phyloP scores from a whole-genome alignment of 768 basidiomycete genomes.

The Chalciporus piperatus region DNA sequence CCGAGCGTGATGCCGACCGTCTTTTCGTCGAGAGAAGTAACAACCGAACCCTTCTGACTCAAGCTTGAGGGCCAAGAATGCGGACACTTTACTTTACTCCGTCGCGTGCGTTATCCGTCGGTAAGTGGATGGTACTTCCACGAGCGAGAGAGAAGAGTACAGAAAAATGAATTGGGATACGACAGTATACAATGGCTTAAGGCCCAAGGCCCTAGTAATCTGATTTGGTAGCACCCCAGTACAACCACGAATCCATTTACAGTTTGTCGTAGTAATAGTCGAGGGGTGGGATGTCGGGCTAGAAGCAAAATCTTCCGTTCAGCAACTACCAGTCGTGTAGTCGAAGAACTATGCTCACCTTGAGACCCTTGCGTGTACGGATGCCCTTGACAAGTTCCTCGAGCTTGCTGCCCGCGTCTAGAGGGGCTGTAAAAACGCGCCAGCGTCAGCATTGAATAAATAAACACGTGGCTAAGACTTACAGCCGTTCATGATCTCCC shows the following conservation, averaged over 20 bases:
- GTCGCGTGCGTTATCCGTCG: too few species aligned
- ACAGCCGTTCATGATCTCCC: constrained; percentile 84
- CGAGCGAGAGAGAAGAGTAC: constrained; percentile 5
- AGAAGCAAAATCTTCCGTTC: constrained; percentile 9
- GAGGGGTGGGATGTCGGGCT: constrained; percentile 86
- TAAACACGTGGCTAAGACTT: constrained; percentile 30
- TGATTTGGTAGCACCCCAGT: constrained; percentile 5
- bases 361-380: constrained; percentile 93
- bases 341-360: constrained; percentile 43
- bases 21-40: too few species aligned
- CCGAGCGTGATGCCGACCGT: too few species aligned
- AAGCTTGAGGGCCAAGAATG: too few species aligned
- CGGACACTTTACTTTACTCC: too few species aligned
- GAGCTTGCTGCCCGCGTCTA: constrained; percentile 90
- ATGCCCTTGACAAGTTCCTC: constrained; percentile 81
- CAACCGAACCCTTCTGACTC: too few species aligned
- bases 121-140: neutral
- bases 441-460: neutral
- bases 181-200: constrained; percentile 16
- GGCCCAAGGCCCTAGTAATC: constrained; percentile 2
- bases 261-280: constrained; percentile 95
- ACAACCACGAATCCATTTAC: constrained; percentile 36
- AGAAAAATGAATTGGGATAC: constrained; percentile 13
- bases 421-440: constrained; percentile 47
- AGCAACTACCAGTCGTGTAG: neutral